Evolutionary conservation across 257 asterid genomes (phyloP).

Genomic region (Primulina eburnea): DNA sequence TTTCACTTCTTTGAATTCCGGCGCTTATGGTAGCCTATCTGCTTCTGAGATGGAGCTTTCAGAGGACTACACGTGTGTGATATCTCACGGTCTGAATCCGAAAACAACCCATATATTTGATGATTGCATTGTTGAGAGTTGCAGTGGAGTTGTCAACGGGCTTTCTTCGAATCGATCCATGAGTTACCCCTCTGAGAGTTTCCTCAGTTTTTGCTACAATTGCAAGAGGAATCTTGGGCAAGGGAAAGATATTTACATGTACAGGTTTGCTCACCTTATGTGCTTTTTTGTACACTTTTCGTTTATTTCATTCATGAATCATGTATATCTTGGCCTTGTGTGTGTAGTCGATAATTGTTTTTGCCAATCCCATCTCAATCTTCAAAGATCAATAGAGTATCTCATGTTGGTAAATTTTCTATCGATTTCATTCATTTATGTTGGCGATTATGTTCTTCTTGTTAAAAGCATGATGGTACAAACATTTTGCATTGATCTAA

Average conservation of each 20-base stretch:
- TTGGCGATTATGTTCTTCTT: neutral
- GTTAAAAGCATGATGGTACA: neutral
- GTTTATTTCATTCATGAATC: neutral
- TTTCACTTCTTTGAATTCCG: slow-evolving; percentile 41
- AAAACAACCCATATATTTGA: slow-evolving; percentile 80
- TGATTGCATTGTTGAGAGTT: slow-evolving; percentile 80
- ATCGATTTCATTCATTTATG: neutral
- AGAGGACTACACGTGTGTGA: slow-evolving; percentile 90
- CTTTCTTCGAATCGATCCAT: slow-evolving; percentile 22
- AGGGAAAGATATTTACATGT: slow-evolving; percentile 76
- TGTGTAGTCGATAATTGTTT: neutral
- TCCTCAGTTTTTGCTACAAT: slow-evolving; percentile 69
- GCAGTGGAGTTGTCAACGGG: slow-evolving; percentile 49
- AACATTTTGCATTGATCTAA: no score
- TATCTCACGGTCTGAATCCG: slow-evolving; percentile 78
- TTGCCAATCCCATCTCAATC: neutral
- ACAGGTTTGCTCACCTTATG: slow-evolving; percentile 46
- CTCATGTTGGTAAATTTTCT: no score
- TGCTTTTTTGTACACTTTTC: neutral
- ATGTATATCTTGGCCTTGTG: neutral
- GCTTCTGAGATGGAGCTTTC: slow-evolving; percentile 78
- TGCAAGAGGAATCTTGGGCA: slow-evolving; percentile 76
- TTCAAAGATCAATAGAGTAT: neutral
- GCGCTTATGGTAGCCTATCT: slow-evolving; percentile 43
- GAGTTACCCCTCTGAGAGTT: slow-evolving; percentile 64